Base-by-base conservation (phyloP, 768 basidiomycete species). In the Lentinula detonsa region DNA sequence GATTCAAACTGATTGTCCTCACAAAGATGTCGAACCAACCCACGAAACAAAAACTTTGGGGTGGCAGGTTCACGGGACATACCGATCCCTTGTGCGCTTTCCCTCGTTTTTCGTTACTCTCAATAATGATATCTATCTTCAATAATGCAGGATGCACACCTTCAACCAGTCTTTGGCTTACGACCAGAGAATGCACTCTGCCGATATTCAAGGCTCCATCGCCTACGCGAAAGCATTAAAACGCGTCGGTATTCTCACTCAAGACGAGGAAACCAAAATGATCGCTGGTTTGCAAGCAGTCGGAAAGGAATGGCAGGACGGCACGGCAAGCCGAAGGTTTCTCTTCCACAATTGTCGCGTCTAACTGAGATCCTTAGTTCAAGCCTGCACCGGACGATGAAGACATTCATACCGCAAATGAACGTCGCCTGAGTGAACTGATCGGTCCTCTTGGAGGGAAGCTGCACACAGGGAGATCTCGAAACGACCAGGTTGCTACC, bases 371-470 rank as follows among this genome's bases (percentile, higher is more conserved):
- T 15, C 16, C 3, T 51, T 67, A 95, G 90, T 99, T 99, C 70
- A 70, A 76, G 60, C 74, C 86, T 34, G 78, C 88, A 62, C 78
- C 85, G n/a, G 94, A 96, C 66, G 97, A 99, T 67, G 97, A 99
- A 69, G 97, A 99, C 69, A 98, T 99, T 62, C 96, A 98, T 72
- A 99, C 97, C 11, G 97, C 97, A 58, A 99, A 98, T 69, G 97
- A 99, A 72, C 86, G 97, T 51, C 85, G 97, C 45, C 74, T 99
- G 65, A 91, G 87, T 64, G 96, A 99, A 75, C 75, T 99, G 57
- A 93, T 98, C 58, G 97, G 97, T 0, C 79, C 91, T 13, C 83
- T 93, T 15, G 95, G 93, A 5, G 97, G 97, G 3, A 99, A 98
- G 74, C 80, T 99, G 46, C 97, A 99, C 71, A 99, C 97, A 0